Evolutionary conservation across 192 early-diverging fungal species (phyloP).

Genomic region (Mortierella hygrophila): DNA sequence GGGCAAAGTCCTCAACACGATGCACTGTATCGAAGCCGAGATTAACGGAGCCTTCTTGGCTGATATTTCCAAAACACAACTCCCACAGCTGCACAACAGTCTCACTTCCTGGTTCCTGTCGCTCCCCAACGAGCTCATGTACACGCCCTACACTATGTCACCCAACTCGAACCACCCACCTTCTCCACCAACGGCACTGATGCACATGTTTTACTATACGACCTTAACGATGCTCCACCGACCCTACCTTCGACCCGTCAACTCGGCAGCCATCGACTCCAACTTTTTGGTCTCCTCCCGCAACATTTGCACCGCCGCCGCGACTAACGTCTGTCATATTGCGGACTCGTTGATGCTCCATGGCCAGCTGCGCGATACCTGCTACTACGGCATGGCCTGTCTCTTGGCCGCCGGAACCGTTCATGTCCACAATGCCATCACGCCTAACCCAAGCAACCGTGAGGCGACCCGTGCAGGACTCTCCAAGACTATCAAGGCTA

Average conservation of each 20-base stretch:
- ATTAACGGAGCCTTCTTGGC: conserved; percentile 19
- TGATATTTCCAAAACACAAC: conserved; percentile 14
- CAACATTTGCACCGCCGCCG: conserved; percentile 39
- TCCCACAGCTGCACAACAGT: conserved; percentile 16
- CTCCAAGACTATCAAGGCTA: conserved; percentile 18
- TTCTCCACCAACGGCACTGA: conserved; percentile 16
- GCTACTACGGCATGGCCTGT: conserved; percentile 25
- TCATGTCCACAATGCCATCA: conserved; percentile 41
- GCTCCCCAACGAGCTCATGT: conserved; percentile 60
- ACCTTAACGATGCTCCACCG: conserved; percentile 62
- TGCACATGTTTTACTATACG: conserved; percentile 64
- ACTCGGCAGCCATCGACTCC: conserved; percentile 14
- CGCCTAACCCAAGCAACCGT: conserved; percentile 13
- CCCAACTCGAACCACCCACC: conserved; percentile 31
- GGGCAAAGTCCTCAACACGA: conserved; percentile 15
- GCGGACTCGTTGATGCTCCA: conserved; percentile 28
- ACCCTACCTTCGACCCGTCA: conserved; percentile 48
- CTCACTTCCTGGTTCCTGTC: conserved; percentile 53
- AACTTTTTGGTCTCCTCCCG: conserved; percentile 24
- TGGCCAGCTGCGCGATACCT: conserved; percentile 10
- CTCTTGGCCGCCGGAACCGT: conserved; percentile 32
- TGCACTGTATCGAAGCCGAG: conserved; percentile 25
- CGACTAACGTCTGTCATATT: conserved; percentile 32
- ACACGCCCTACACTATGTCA: conserved; percentile 38
- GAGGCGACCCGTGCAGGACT: conserved; percentile 15